These are phyloP conservation scores for Tolypocladium sp. DNA, from an alignment of 2,329 filamentous ascomycete genomes.

Conservation along the genomic window DNA sequence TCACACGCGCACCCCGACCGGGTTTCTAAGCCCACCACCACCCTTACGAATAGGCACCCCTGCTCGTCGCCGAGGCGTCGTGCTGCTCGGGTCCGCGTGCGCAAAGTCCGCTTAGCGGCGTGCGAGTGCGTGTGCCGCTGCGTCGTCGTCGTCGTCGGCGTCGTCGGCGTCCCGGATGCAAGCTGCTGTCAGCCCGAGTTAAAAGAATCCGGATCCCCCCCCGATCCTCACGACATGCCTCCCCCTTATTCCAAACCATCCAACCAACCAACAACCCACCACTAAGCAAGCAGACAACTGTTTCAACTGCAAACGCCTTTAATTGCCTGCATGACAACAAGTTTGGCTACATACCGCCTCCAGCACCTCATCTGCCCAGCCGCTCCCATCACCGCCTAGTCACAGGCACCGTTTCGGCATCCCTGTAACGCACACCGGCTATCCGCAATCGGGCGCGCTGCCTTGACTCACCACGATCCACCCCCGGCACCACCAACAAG, in stretches of 20 bases:
- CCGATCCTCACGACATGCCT: not conserved
- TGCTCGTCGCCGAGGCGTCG: too few species aligned
- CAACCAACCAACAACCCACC: not conserved
- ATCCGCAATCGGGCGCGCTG: constrained; percentile 12
- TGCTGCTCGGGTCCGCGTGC: constrained; percentile 20
- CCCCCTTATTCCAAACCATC: not conserved
- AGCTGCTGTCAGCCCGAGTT: constrained; percentile 6
- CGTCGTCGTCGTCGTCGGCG: constrained; percentile 9
- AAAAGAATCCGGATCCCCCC: constrained; percentile 14
- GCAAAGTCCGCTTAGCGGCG: constrained; percentile 21
- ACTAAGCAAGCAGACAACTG: not conserved
- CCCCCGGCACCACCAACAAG: not conserved
- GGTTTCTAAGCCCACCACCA: not conserved
- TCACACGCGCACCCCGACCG: not conserved
- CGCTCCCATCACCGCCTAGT: constrained; percentile 16
- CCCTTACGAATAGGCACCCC: not conserved
- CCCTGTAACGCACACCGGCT: constrained; percentile 14
- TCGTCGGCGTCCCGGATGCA: constrained; percentile 4
- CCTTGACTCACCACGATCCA: constrained; percentile 14
- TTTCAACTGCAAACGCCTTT: not conserved
- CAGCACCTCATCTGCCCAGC: constrained; percentile 18
- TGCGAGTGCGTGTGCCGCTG: not conserved
- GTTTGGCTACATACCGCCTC: not conserved
- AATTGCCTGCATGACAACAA: not conserved
- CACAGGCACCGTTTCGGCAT: constrained; percentile 7